phyloP scores from a whole-genome alignment of 2,329 filamentous ascomycete species.

The Fusarium aywerte region DNA sequence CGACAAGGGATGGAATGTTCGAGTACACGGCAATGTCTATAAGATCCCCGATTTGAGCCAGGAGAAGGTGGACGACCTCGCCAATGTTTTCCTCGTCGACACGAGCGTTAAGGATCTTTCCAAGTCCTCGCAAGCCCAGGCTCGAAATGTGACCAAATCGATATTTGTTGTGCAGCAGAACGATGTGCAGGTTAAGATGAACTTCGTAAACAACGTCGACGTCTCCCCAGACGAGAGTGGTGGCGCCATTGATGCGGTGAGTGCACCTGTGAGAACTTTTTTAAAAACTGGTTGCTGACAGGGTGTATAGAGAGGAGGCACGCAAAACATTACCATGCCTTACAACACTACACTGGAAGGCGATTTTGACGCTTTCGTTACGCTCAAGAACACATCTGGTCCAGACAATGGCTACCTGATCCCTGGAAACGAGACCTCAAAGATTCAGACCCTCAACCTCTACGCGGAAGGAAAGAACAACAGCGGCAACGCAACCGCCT shows the following conservation, averaged over 20 bases:
- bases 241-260: slow-evolving; percentile 60
- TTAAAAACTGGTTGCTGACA: slow-evolving; percentile 5
- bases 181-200: slow-evolving; percentile 70
- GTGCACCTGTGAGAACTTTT: background rate
- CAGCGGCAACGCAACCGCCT: slow-evolving; percentile 79
- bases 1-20: slow-evolving; percentile 78
- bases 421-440: slow-evolving; percentile 71
- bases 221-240: slow-evolving; percentile 65
- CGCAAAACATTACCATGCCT: slow-evolving; percentile 71
- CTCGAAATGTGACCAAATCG: slow-evolving; percentile 76
- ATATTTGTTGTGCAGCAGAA: slow-evolving; percentile 82
- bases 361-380: slow-evolving; percentile 78
- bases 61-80: slow-evolving; percentile 73
- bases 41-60: slow-evolving; percentile 77
- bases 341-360: slow-evolving; percentile 73
- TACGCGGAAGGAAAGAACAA: slow-evolving; percentile 70
- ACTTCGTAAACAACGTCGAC: slow-evolving; percentile 60
- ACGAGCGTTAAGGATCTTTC: slow-evolving; percentile 70
- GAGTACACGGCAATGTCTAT: slow-evolving; percentile 84
- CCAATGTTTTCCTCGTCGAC: slow-evolving; percentile 76
- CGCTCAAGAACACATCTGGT: slow-evolving; percentile 67
- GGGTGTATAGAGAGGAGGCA: slow-evolving; percentile 60
- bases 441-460: slow-evolving; percentile 75
- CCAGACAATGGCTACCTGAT: slow-evolving; percentile 60
- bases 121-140: slow-evolving; percentile 69